Conservation (phyloP, 2,329 filamentous ascomycete species). For the Plectosphaerella cucumerina region DNA sequence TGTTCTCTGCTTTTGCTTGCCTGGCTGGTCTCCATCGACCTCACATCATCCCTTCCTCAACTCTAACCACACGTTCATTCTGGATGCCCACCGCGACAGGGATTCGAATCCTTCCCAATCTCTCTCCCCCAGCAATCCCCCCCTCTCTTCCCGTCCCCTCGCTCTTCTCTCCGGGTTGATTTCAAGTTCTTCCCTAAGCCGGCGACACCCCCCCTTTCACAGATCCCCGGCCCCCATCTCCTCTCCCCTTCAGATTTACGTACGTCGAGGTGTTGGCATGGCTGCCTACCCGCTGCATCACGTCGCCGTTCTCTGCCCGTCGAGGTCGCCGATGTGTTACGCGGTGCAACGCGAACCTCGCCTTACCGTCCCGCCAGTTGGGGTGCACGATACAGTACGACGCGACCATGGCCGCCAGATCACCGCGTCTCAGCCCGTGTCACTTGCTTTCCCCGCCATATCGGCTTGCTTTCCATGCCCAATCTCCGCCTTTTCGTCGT, state of each 20-base stretch:
- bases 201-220: neutral
- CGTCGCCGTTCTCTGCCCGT: no score
- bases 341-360: no score
- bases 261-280: no score
- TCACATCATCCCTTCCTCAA: neutral
- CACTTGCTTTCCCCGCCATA: no score
- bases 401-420: no score
- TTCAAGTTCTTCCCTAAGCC: neutral
- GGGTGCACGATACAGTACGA: no score
- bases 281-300: no score
- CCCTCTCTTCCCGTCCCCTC: neutral
- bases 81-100: constrained; percentile 6
- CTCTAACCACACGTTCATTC: constrained; percentile 1
- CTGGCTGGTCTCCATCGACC: neutral
- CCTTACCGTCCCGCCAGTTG: no score
- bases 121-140: neutral
- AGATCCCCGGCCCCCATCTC: neutral
- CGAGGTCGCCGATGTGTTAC: no score
- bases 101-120: constrained; percentile 11
- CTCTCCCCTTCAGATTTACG: neutral
- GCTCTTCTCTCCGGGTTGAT: neutral
- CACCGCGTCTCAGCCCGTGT: no score
- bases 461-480: no score
- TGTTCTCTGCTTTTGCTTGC: neutral
- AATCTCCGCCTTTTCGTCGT: no score